Base-by-base conservation (phyloP, 805 yeast species). In the Candida ficus region DNA sequence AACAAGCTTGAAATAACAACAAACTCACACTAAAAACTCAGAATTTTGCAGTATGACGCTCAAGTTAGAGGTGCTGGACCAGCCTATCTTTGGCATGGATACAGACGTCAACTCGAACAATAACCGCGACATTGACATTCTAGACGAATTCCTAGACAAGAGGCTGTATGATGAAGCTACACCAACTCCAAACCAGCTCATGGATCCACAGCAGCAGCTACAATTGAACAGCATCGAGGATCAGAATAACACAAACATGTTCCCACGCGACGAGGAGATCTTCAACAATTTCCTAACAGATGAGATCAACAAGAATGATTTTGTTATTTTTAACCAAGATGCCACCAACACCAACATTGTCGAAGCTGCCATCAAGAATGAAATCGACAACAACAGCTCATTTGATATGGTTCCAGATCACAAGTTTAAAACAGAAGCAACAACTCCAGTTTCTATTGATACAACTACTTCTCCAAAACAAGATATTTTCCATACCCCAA, bases 101-200 rank as follows among this genome's bases (percentile, higher is more conserved):
- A 13, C 37, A 19, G 37, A 28, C 21, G 5, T 10, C 10, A 18
- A 32, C 17, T 20, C 35, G 19, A 19, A 16, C 19, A 38, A 39
- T 25, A 42, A 67, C 28, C 71, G 67, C 18, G 49, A 46, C 19
- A 25, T 47, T 7, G 82, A 78, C 45, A 66, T 78, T 27, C 53
- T 78, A 33, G 80, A 75, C 49, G 83, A 78, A 45, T 55, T 55
- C 39, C 25, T 55, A 20, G 60, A 55, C 40, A 50, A 45, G 34
- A 46, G 60, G 9, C 37, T 54, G 10, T 55, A 54, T 21, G 58
- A 52, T 3, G 56, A 52, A 18, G 13, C 26, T 7, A 12, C 16
- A 8, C 22, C 28, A 16, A 10, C 20, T 10, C 16, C 36, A 13
- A 23, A 37, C 16, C 46, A 35, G 17, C 27, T 10, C 6, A 7